Percentiles rank a stretch among this genome's conserved stretches.
Conservation (phyloP, 306 rosid genomes). For the Parietaria judaica region DNA sequence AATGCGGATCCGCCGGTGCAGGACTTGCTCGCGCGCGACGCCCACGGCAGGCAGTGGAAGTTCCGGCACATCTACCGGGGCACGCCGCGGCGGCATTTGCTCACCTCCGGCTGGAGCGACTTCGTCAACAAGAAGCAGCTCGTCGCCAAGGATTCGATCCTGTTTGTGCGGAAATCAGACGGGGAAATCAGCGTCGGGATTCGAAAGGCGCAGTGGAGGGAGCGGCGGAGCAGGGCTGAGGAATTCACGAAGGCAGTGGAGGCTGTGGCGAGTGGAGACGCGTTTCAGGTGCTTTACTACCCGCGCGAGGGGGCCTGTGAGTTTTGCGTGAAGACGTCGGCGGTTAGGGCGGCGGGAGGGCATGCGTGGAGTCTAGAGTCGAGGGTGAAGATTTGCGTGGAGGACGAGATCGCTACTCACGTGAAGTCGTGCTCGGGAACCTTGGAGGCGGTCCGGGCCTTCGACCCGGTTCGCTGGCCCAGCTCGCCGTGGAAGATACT, state of each 20-base stretch:
- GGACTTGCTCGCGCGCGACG: constrained; percentile 72
- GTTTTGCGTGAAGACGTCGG: constrained; percentile 63
- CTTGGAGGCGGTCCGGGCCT: constrained; percentile 67
- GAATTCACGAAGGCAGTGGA: constrained; percentile 58
- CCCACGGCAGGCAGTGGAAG: constrained; percentile 85
- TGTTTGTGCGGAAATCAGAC: constrained; percentile 66
- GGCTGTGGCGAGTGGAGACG: constrained; percentile 48
- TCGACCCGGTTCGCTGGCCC: constrained; percentile 85
- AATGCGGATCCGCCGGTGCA: constrained; percentile 94
- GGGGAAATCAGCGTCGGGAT: constrained; percentile 78
- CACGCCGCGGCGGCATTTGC: constrained; percentile 82
- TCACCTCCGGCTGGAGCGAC: constrained; percentile 93
- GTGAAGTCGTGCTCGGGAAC: constrained; percentile 97
- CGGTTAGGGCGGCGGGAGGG: constrained; percentile 55
- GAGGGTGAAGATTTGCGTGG: constrained; percentile 90
- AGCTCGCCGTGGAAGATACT: constrained; percentile 91
- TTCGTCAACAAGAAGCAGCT: constrained; percentile 92
- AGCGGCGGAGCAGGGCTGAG: constrained; percentile 54
- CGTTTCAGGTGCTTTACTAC: constrained; percentile 70
- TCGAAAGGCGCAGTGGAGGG: constrained; percentile 63
- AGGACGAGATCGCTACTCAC: constrained; percentile 86
- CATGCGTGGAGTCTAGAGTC: constrained; percentile 66
- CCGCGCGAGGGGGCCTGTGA: constrained; percentile 80
- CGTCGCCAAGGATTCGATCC: constrained; percentile 87
- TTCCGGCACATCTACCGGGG: constrained; percentile 89